Base-by-base conservation (phyloP, 1,139 yeast genomes). In the Magnusiomyces paraingens region DNA sequence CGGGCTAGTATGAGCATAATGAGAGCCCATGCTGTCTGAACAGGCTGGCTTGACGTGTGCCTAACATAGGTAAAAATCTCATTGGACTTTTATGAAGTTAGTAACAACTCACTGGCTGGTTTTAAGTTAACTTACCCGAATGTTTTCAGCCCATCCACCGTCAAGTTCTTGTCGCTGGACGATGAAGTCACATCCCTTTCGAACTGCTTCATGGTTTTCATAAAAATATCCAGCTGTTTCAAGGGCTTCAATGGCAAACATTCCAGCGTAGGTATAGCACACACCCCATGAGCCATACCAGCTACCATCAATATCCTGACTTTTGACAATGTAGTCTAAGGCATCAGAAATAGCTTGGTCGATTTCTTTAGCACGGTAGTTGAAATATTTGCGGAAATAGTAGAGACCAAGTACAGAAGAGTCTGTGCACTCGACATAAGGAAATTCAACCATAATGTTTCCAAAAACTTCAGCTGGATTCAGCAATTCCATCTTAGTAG, bases 221-320 rank as follows among this genome's bases (percentile, higher is more conserved):
- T 89, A 93, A 1, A 68, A 73, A 57, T 78, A 77, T 1, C 85
- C 88, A 26, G 85, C 84, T 2, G 94, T 80, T 43, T 81, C 74
- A 52, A 93, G 75, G 0, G 99, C 98, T 64, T 94, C 99, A 36
- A 93, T 71, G 0, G 99, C 99, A 79, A 94, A 94, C 99, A 94
- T 94, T 1, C 93, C 86, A 0, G 99, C 98, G 70, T 94, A 94
- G 0, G 97, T 88, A 66, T 79, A 90, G 66, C 99, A 94, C 11
- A 94, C 85, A 46, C 99, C 99, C 99, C 99, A 94, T 46, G 91
- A 84, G 1, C 99, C 99, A 67, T 91, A 94, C 98, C 99, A 94
- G 10, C 96, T 84, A 0, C 99, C 99, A 67, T 93, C 96, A 0
- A 67, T 65, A 47, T 77, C 74, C 69, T 94, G 99, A 1, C 79